Conservation (phyloP, 1,284 basidiomycete species). For the Entoloma clypeatum region DNA sequence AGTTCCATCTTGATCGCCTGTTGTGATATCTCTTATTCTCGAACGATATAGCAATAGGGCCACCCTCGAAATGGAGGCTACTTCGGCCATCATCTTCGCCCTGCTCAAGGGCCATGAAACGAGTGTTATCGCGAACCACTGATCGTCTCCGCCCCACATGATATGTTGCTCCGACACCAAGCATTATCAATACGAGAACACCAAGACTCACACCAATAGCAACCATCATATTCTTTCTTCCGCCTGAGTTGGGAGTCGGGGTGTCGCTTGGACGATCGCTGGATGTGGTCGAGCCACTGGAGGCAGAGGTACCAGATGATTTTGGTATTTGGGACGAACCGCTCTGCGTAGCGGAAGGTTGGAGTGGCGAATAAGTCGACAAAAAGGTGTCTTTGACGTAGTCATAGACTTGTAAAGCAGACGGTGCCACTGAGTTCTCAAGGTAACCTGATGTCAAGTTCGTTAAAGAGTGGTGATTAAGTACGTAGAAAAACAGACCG, state of each 20-base stretch:
- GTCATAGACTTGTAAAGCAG: conserved; percentile 53
- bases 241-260: conserved; percentile 15
- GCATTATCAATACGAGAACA: conserved; percentile 45
- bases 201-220: conserved; percentile 57
- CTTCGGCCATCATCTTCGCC: conserved; percentile 37
- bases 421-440: conserved; percentile 45
- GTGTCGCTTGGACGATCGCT: conserved; percentile 25
- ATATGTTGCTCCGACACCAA: conserved; percentile 38
- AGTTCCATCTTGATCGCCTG: conserved; percentile 12
- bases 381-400: conserved; percentile 34
- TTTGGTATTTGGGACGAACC: conserved; percentile 22
- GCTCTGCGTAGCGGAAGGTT: conserved; percentile 32
- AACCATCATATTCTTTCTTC: conserved; percentile 35
- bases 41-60: conserved; percentile 12
- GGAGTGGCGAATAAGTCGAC: conserved; percentile 39
- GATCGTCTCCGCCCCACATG: conserved; percentile 31
- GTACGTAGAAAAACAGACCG: conserved; percentile 41
- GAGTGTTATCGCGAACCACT: conserved; percentile 19
- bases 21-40: conserved; percentile 3
- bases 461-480: conserved; percentile 6
- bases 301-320: conserved; percentile 16
- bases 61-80: conserved; percentile 25
- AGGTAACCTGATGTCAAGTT: conserved; percentile 48
- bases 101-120: conserved; percentile 40
- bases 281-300: conserved; percentile 11